Conservation (phyloP, 768 basidiomycete species). For the Agaricus blazei region DNA sequence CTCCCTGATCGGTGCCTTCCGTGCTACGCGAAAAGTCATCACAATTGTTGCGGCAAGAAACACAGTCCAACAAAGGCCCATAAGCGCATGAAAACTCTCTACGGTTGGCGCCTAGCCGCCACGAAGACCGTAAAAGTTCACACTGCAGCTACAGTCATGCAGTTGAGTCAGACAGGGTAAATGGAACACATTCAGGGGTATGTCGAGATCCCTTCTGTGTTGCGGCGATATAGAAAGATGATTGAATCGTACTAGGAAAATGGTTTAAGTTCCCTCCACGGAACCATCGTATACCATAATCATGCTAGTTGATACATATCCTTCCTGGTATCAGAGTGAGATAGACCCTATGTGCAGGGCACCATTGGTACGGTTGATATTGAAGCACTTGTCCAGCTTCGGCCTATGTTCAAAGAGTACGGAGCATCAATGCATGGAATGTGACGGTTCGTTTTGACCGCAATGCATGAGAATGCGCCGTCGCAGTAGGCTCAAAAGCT, state of each 20-base stretch:
- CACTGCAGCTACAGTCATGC: conserved; percentile 55
- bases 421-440: conserved; percentile 6
- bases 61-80: conserved; percentile 80
- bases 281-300: too few species aligned
- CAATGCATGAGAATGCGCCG: background rate
- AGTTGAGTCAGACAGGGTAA: conserved; percentile 59
- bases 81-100: conserved; percentile 73
- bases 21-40: conserved; percentile 80
- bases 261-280: too few species aligned
- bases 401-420: conserved; percentile 9
- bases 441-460: background rate
- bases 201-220: background rate
- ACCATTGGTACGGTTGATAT: too few species aligned
- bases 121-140: conserved; percentile 84
- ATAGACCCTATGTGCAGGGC: too few species aligned
- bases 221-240: too few species aligned
- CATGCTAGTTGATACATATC: too few species aligned
- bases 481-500: background rate
- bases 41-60: conserved; percentile 53
- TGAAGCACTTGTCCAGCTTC: background rate
- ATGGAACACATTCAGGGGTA: conserved; percentile 76
- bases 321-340: too few species aligned
- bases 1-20: conserved; percentile 63
- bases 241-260: too few species aligned
- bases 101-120: conserved; percentile 81